Conservation (phyloP, 345 rosid species). For the Chamaenerion angustifolium region DNA sequence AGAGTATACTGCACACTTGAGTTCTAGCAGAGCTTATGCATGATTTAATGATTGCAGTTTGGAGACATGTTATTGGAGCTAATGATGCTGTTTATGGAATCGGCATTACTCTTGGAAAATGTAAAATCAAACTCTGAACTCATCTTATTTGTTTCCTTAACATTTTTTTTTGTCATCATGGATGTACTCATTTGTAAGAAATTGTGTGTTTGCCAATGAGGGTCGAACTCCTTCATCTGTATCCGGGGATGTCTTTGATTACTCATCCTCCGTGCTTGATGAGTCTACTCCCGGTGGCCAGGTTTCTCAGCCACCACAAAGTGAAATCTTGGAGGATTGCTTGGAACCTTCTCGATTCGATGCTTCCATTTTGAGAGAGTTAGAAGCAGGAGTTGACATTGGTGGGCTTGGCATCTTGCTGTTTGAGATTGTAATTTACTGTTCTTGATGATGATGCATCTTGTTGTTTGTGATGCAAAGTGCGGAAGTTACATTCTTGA, state of each 20-base stretch:
- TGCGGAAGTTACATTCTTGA: too few relatives aligned
- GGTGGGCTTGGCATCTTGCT: constrained; percentile 23
- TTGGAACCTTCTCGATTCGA: too few relatives aligned
- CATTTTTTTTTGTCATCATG: background rate
- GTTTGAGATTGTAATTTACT: too few relatives aligned
- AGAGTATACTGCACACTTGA: background rate
- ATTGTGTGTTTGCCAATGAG: too few relatives aligned
- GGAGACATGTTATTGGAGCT: constrained; percentile 82
- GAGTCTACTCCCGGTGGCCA: constrained; percentile 12
- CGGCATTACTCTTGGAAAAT: constrained; percentile 75
- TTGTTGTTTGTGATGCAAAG: too few relatives aligned
- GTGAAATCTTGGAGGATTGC: constrained; percentile 13
- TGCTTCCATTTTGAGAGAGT: constrained; percentile 11
- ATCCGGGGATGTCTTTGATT: constrained; percentile 19
- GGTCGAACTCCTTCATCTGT: too few relatives aligned
- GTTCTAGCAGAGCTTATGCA: background rate
- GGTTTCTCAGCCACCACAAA: constrained; percentile 14
- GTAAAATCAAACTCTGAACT: constrained; percentile 16
- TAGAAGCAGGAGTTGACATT: constrained; percentile 15
- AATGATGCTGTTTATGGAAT: constrained; percentile 58
- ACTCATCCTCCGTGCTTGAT: too few relatives aligned
- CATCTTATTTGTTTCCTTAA: background rate
- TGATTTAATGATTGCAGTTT: constrained; percentile 34
- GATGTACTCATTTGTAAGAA: too few relatives aligned
- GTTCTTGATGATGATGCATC: too few relatives aligned